Evolutionary conservation across 2,329 filamentous ascomycete species (phyloP), one percentile per base, ranked within the genome.

Genomic region (Trematosphaeria pertusa): DNA sequence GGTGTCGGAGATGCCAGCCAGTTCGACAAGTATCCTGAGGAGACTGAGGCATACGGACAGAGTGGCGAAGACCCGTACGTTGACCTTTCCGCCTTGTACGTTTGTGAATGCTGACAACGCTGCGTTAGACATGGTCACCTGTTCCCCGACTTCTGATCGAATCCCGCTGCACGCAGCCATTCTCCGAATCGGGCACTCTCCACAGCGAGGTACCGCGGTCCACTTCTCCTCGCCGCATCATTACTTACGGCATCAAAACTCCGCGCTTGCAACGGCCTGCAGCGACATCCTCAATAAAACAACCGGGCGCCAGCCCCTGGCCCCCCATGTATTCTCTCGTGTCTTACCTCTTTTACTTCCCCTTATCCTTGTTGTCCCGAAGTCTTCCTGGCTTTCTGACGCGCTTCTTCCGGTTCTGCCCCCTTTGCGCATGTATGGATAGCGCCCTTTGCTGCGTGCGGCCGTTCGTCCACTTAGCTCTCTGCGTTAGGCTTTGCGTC

Each of bases 11-110:
- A 99, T 76, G 91, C 94, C 40, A 97, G 92, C 75, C 89, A 97
- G 73, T 99, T 99, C 69, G 94, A 99, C 75, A 90, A 92, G 72
- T 99, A 99, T 73, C 92, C 94, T 1, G 94, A 99, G 74, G 94
- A 99, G 73, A 91, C 89, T 34, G 94, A 99, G 73, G 85, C 87
- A 69, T 99, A 99, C 69, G 94, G 94, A 30, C 78, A 82, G 59
- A 76, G 76, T 43, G 91, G 90, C 35, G 80, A 87, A 55, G 93
- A 97, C 74, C 87, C 91, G 93, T 97, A 81, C 78, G 93, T 88
- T 31, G 24, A 18, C 5, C 1, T 43, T 22, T 44, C 32, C 37
- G 19, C 15, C 12, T 44, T 37, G 31, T 24, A 17, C 3, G 43
- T 38, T n/a, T 18, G 18, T 32, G 32, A 26, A 10, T 26, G 22